A percentile compares a stretch with the other conserved stretches of the same genome.
phyloP scores from a whole-genome alignment of 352 stramenopile species.

The Plasmopara viticola region DNA sequence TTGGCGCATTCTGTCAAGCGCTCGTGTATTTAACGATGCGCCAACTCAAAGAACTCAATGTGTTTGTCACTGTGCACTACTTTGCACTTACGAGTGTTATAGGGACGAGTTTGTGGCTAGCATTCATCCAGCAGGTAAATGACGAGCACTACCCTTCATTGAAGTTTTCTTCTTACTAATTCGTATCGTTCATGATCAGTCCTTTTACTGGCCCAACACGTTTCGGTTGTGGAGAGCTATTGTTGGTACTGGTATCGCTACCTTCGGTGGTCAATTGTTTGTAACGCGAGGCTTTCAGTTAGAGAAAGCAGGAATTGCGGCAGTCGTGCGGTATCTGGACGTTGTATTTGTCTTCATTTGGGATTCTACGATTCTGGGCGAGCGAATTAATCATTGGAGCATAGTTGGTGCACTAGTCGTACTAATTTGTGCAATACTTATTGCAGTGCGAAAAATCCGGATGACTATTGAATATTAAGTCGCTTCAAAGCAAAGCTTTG shows the following conservation, averaged over 20 bases:
- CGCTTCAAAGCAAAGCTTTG: slow-evolving; percentile 1
- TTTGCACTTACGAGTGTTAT: slow-evolving; percentile 44
- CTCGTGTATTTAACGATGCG: slow-evolving; percentile 49
- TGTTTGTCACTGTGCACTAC: slow-evolving; percentile 55
- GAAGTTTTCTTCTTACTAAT: neutral
- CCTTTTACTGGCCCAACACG: slow-evolving; percentile 28
- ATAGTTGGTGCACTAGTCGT: slow-evolving; percentile 54
- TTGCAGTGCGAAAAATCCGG: slow-evolving; percentile 37
- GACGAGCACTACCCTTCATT: neutral
- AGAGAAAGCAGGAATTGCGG: slow-evolving; percentile 54
- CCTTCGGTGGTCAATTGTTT: slow-evolving; percentile 52
- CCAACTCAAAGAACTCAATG: slow-evolving; percentile 34
- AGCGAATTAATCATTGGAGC: slow-evolving; percentile 51
- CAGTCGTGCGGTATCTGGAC: slow-evolving; percentile 66
- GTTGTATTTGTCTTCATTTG: slow-evolving; percentile 68
- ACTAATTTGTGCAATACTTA: slow-evolving; percentile 37
- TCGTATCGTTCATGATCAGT: neutral
- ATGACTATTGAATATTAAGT: slow-evolving; percentile 11
- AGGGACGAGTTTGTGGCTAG: slow-evolving; percentile 30
- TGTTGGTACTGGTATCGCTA: slow-evolving; percentile 32
- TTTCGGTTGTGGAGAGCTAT: slow-evolving; percentile 37
- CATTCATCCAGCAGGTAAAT: slow-evolving; percentile 37
- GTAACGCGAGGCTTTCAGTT: slow-evolving; percentile 69
- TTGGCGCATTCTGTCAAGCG: slow-evolving; percentile 37
- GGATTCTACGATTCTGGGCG: slow-evolving; percentile 52